Evolutionary conservation across 345 rosid genomes (phyloP), one percentile per base, ranked within the genome.

Genomic region (Gossypium thurberi): DNA sequence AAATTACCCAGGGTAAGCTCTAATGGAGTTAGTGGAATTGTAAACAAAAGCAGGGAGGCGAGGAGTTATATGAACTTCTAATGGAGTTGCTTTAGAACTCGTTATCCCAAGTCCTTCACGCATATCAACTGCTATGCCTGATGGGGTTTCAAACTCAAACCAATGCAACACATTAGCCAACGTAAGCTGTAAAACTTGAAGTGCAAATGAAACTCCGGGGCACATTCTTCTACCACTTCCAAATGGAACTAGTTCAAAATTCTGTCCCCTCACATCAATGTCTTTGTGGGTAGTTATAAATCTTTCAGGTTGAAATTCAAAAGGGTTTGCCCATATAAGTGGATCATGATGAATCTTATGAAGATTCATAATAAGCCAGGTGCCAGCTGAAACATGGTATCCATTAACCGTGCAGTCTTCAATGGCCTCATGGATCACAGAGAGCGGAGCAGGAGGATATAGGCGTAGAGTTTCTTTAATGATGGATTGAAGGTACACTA

Each of bases 391-490:
- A 4, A 81, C n/a, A 20, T 64, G 68, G 48, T 74, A 77, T 12
- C 81, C 82, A 12, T 40, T 52, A 0, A 79, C 59, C 0, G 12
- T 17, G 46, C 80, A 78, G 20, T 78, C 84, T 46, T 74, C 73
- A 12, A 62, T 14, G 15, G 81, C 51, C 51, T 74, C 74, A 20
- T 78, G 81, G 0, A 83, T 81, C 17, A 77, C 33, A 0, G 74
- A 46, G 2, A 83, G 55, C 2, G 83, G 84, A 0, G 2, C 82
- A 1, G 84, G 66, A 0, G 84, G 84, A 26, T 77, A 74, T n/a
- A 83, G 57, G 1, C 84, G 76, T 57, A 85, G 2, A 2, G 86
- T 74, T 75, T 83, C 88, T 71, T 83, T 85, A 23, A 85, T 63
- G 2, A 83, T 56, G 4, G 83, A 80, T 58, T 79, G 74, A 10